Evolutionary conservation across 257 asterid genomes (phyloP), one percentile per base, ranked within the genome.

Genomic region (Solanum paucissectum): DNA sequence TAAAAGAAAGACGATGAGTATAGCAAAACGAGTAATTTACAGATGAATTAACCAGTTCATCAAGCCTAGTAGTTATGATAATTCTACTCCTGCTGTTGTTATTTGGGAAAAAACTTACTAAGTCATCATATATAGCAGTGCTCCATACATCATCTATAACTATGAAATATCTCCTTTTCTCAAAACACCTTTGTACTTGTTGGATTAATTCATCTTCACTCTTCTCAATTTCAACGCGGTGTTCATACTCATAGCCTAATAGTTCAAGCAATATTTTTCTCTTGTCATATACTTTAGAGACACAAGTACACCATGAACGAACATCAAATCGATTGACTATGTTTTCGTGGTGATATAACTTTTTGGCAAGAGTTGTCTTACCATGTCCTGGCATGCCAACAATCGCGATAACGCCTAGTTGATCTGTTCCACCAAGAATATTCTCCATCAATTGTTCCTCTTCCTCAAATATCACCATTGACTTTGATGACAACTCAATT

Each of bases 141-240:
- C 64, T 85, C 88, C 90, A 88, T 75, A 89, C 32, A 34, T 87
- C 89, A 87, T 89, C 89, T 23, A 89, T 32, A 5, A 89, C 91
- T 73, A 89, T 16, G 33, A 87, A 69, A 33, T 55, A 89, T 46
- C 88, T 89, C 36, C 16, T 37, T 42, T 83, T 86, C 27, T 55
- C 64, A 16, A 87, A 60, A 66, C 85, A 4, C 71, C 11, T 86
- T 16, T 66, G 79, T 13, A 89, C 40, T 20, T 14, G 29, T 38
- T 23, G 36, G 38, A 68, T 83, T 40, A 89, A 60, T 12, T 89
- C 88, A 16, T 72, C 86, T 5, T 27, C 87, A 27, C 12, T 46
- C 29, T 18, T 12, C 5, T 25, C 49, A 12, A 68, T 18, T 64
- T 29, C 21, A 62, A 36, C 11, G 18, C 3, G n/a, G 44, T 2